Conservation (phyloP, 1,284 basidiomycete species). For the Moniliella sp. region DNA sequence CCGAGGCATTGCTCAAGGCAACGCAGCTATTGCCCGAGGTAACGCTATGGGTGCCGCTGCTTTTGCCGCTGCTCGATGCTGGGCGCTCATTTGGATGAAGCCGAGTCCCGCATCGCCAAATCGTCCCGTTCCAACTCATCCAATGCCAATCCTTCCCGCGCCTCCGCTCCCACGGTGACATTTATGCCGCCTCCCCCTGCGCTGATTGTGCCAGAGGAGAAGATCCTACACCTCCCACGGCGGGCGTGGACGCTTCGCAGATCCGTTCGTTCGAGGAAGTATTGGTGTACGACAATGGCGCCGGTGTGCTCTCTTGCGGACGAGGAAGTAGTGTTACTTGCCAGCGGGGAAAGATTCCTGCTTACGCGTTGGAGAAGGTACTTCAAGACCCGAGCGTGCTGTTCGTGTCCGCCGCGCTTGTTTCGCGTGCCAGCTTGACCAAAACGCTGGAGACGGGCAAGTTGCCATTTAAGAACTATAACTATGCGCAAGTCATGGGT, state of each 20-base stretch:
- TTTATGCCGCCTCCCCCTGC: too few species aligned
- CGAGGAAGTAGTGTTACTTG: slow-evolving; percentile 72
- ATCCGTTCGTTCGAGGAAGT: slow-evolving; percentile 49
- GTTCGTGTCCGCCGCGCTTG: slow-evolving; percentile 66
- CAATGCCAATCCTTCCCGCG: too few species aligned
- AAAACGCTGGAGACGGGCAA: slow-evolving; percentile 64
- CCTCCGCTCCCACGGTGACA: too few species aligned
- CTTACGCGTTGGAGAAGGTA: slow-evolving; percentile 83
- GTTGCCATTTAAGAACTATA: slow-evolving; percentile 65
- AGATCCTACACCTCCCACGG: too few species aligned
- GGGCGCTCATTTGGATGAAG: slow-evolving; percentile 18
- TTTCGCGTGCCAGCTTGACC: slow-evolving; percentile 68
- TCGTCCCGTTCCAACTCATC: too few species aligned
- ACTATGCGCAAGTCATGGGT: slow-evolving; percentile 80
- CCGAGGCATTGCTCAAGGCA: slow-evolving; percentile 45
- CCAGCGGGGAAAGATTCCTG: slow-evolving; percentile 79
- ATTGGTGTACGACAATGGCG: slow-evolving; percentile 60
- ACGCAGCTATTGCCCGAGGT: slow-evolving; percentile 26
- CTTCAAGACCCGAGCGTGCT: too few species aligned
- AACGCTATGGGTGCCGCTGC: slow-evolving; percentile 30
- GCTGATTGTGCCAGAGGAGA: too few species aligned
- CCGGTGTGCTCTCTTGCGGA: slow-evolving; percentile 49
- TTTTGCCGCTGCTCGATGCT: slow-evolving; percentile 32
- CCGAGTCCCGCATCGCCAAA: slow-evolving; percentile 2
- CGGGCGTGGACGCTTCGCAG: too few species aligned